Evolutionary conservation across 1,284 basidiomycete species (phyloP), one percentile per base, ranked within the genome.

Genomic region (Papiliotrema nemorosa): DNA sequence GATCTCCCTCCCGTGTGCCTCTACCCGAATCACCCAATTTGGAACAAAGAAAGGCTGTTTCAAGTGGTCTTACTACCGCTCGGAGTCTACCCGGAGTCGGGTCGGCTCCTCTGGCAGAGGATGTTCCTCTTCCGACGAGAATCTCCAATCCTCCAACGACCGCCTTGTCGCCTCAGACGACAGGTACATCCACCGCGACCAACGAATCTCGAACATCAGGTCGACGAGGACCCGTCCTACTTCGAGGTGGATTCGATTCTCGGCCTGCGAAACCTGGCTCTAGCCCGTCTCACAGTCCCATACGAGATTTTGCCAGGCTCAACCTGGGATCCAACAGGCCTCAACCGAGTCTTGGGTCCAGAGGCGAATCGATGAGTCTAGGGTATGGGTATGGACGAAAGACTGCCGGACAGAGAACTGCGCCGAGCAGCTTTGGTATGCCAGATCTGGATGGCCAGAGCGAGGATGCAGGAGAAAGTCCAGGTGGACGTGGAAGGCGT

Each of bases 191-290:
- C 14, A 33, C 57, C 16, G 43, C 47, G 14, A 42, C 51, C 26
- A 47, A 53, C 24, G 46, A 58, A 27, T 45, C 37, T 24, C 25
- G 33, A 18, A 37, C 50, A 20, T 43, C 48, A 22, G 39, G 53
- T 16, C 41, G 66, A 5, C 62, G 71, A n/a, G 68, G 66, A 5
- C 71, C 73, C 0, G 71, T 74, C 2, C 59, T 73, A 12, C 59
- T 73, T 1, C 61, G 70, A n/a, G 73, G 73, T 9, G 73, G 73
- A n/a, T 74, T 74, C 41, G 68, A 47, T 34, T 57, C 49, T 31
- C 34, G 29, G 33, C 50, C 42, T 33, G 45, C 53, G 3, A 55
- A 48, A 36, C 54, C 58, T 10, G 35, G 49, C 16, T 35, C 43
- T 16, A 58, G 45, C 18, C 65, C 62, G 1, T 60, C 54, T 13